Percentiles rank a stretch among this genome's conserved stretches.
Evolutionary conservation across 1,139 yeast species (phyloP).

Genomic region (Taphrina pruni): DNA sequence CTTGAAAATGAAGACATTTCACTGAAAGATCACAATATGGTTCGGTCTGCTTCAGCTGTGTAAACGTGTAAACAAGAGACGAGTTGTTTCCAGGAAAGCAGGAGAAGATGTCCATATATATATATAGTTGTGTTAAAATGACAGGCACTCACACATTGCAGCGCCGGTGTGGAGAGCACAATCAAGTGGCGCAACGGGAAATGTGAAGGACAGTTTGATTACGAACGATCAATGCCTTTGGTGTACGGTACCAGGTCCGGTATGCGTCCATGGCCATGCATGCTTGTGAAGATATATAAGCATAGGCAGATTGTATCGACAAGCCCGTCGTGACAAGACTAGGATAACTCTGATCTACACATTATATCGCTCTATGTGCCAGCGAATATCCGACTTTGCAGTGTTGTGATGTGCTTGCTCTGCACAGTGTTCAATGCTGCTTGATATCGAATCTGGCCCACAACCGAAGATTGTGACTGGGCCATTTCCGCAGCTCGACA

Average conservation of each 20-base stretch:
- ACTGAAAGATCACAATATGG: neutral
- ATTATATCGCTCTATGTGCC: constrained; percentile 2
- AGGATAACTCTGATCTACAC: neutral
- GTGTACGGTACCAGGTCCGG: too few relatives aligned
- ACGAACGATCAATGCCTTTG: neutral
- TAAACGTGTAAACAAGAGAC: too few relatives aligned
- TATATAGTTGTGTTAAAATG: too few relatives aligned
- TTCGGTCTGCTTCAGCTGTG: too few relatives aligned
- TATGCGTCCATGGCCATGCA: too few relatives aligned
- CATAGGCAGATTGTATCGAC: neutral
- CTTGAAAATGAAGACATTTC: neutral
- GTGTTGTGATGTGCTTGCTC: neutral
- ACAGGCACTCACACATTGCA: too few relatives aligned
- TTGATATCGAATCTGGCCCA: constrained; percentile 4
- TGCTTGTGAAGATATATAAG: too few relatives aligned
- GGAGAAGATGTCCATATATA: too few relatives aligned
- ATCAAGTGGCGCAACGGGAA: neutral
- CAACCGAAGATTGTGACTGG: constrained; percentile 6
- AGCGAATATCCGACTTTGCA: constrained; percentile 1
- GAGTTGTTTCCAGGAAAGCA: too few relatives aligned
- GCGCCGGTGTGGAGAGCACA: neutral
- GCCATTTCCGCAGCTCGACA: neutral
- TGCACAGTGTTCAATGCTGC: neutral
- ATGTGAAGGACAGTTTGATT: neutral
- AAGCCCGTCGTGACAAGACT: neutral